Evolutionary conservation across 1,284 basidiomycete species (phyloP), one percentile per base, ranked within the genome.

Genomic region (Fomitopsis palustris): DNA sequence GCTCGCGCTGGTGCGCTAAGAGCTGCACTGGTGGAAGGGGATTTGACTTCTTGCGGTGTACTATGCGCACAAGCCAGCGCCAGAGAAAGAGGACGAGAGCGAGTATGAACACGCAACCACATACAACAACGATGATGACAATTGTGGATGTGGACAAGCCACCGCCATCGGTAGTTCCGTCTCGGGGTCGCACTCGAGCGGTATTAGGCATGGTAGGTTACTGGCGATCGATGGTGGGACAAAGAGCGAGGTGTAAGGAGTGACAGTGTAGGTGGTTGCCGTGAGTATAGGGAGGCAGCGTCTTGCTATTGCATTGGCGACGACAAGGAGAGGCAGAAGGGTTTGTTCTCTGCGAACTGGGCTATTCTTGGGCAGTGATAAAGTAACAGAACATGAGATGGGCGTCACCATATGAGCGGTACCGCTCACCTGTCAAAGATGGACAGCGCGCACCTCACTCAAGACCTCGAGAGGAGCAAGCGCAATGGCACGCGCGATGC

Each of bases 21-120:
- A 80, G 80, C 61, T 86, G 83, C 1, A 80, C 73, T 21, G 83
- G 85, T 0, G 85, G 86, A 1, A 87, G 74, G 2, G 85, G 85
- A 0, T 70, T 71, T 4, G 78, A 68, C 21, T 68, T 68, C 23
- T 69, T 58, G 23, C 66, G 69, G 39, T 68, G 68, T 47, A 69
- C 74, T 17, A 61, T 62, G 55, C 73, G 75, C 39, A 72, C 71
- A 57, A 79, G 59, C 60, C 77, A 59, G 27, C 74, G 74, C 69
- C 74, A 72, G 43, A 81, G 67, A 57, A 81, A 51, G 60, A 77
- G 60, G 47, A 74, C 47, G 63, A 81, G 54, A 62, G 79, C 60
- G 57, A 81, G 59, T 47, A 72, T 70, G 43, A 72, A 77, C 58
- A 81, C 69, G 39, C 70, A 71, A 53, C 73, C 77, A 55, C 75